Percentiles rank a stretch among this genome's conserved stretches.
Conservation (phyloP, 2,329 filamentous ascomycete species). For the Pleoardoris graminearum region DNA sequence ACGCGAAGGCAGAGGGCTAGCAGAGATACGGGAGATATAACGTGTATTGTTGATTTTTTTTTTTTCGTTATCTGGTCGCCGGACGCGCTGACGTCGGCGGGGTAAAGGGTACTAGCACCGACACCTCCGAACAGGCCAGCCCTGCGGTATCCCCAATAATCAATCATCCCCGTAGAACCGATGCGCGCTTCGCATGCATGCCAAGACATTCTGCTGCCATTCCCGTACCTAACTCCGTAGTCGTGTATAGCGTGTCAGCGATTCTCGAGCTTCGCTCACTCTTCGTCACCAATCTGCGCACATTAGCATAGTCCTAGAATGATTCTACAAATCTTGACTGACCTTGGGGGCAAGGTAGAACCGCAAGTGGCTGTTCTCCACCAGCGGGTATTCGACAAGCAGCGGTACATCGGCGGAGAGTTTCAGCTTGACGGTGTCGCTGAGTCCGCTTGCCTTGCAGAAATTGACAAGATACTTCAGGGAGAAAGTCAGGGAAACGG, state of each 20-base stretch:
- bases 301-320: constrained; percentile 39
- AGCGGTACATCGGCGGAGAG: constrained; percentile 95
- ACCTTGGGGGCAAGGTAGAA: constrained; percentile 99
- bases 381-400: constrained; percentile 85
- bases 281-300: constrained; percentile 69
- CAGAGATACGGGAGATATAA: constrained; percentile 11
- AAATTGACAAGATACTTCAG: constrained; percentile 99
- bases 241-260: constrained; percentile 30
- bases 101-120: constrained; percentile 28
- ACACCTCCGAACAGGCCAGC: constrained; percentile 18
- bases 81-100: constrained; percentile 42
- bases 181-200: constrained; percentile 32
- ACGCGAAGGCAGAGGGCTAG: background rate
- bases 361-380: constrained; percentile 85
- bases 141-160: constrained; percentile 21
- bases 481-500: constrained; percentile 93
- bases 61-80: constrained; percentile 41
- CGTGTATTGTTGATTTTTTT: constrained; percentile 36
- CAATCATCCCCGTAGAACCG: constrained; percentile 20
- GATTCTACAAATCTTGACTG: constrained; percentile 33
- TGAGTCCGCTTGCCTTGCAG: constrained; percentile 93
- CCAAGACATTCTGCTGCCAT: constrained; percentile 29
- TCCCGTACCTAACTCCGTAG: constrained; percentile 30
- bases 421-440: constrained; percentile 82
- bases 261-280: constrained; percentile 47